A percentile compares a stretch with the other conserved stretches of the same genome.
phyloP scores from a whole-genome alignment of 768 basidiomycete genomes.

The Auriscalpium microsporum region DNA sequence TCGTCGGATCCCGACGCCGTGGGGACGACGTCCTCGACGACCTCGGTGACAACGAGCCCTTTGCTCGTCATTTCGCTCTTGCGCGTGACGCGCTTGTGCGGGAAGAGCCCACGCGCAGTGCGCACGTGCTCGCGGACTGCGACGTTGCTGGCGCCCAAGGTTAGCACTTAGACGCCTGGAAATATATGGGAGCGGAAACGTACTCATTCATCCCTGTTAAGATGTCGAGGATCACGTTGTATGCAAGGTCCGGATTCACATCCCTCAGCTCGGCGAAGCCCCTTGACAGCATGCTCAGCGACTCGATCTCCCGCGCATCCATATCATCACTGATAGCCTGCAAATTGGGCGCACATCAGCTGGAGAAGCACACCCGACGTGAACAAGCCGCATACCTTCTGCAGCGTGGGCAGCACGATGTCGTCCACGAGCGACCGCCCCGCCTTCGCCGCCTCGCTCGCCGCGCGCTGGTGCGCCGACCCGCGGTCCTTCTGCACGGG shows the following conservation, averaged over 20 bases:
- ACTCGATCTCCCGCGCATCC: constrained; percentile 83
- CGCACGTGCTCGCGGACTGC: constrained; percentile 78
- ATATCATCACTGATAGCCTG: constrained; percentile 76
- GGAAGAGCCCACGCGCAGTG: constrained; percentile 71
- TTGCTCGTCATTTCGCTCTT: constrained; percentile 81
- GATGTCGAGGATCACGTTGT: constrained; percentile 83
- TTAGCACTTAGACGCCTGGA: constrained; percentile 2
- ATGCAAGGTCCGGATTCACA: constrained; percentile 77
- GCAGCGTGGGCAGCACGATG: constrained; percentile 72
- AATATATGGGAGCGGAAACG: constrained; percentile 23
- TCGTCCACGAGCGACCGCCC: constrained; percentile 71
- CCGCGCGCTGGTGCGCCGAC: constrained; percentile 36
- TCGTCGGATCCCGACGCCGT: constrained; percentile 31
- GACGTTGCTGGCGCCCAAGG: constrained; percentile 43
- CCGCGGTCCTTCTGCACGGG: constrained; percentile 30
- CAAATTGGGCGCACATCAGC: not conserved
- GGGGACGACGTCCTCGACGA: constrained; percentile 46
- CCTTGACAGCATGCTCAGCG: constrained; percentile 79
- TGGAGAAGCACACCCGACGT: constrained; percentile 40
- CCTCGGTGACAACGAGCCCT: constrained; percentile 77
- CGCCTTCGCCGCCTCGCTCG: constrained; percentile 54
- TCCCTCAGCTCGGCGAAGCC: constrained; percentile 85
- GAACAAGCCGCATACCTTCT: constrained; percentile 48
- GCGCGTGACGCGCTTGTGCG: constrained; percentile 68
- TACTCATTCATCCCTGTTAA: constrained; percentile 88